Conservation (phyloP, 2,329 filamentous ascomycete species). For the Xylariaceae sp. region DNA sequence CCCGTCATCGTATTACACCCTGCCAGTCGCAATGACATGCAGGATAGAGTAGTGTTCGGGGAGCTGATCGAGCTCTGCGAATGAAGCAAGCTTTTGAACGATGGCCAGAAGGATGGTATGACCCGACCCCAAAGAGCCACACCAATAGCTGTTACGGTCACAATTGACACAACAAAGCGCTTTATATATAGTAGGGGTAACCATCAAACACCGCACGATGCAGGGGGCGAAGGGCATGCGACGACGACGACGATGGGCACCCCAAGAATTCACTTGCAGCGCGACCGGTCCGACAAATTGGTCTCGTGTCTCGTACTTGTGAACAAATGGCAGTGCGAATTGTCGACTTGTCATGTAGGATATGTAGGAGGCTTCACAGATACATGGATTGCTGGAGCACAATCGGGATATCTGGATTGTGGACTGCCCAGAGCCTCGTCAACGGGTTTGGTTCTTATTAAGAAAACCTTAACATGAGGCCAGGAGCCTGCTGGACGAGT, state of each 20-base stretch:
- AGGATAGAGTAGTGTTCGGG: conserved; percentile 11
- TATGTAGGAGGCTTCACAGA: neutral
- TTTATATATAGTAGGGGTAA: neutral
- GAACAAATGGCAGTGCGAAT: neutral
- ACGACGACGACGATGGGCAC: neutral
- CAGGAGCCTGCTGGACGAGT: neutral
- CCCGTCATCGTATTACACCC: conserved; percentile 19
- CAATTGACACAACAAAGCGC: neutral
- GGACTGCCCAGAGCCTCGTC: neutral
- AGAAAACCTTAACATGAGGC: neutral
- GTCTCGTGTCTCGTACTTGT: no score
- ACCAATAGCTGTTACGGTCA: neutral
- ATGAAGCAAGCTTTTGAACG: neutral
- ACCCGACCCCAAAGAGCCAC: neutral
- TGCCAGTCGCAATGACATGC: conserved; percentile 11
- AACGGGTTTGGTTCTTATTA: neutral
- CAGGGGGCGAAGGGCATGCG: neutral
- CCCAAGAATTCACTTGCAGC: neutral
- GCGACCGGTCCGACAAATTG: no score
- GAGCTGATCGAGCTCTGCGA: conserved; percentile 9
- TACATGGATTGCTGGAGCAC: neutral
- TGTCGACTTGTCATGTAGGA: neutral
- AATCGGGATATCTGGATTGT: neutral
- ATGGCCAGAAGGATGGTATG: neutral
- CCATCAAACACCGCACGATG: neutral